Evolutionary conservation across 805 yeast species (phyloP).

Genomic region (Candida ovalis): DNA sequence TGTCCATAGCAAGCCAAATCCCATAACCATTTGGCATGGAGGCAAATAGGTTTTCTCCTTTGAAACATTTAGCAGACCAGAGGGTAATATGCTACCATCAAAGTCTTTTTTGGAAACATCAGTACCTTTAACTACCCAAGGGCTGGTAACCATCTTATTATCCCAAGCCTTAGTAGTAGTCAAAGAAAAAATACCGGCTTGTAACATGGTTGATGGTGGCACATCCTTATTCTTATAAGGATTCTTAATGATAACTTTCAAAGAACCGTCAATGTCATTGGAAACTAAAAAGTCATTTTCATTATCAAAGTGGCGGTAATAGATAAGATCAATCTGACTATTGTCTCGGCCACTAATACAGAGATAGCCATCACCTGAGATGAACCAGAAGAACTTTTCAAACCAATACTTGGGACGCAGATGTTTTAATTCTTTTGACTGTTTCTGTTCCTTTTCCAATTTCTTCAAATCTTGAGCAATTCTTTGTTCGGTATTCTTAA

Average conservation of each 20-base stretch:
- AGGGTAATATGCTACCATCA: constrained; percentile 49
- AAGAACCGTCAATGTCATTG: constrained; percentile 69
- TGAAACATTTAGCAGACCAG: constrained; percentile 57
- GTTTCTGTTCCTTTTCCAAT: constrained; percentile 54
- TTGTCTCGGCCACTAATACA: constrained; percentile 85
- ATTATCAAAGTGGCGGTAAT: constrained; percentile 66
- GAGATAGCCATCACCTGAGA: constrained; percentile 84
- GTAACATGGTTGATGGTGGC: constrained; percentile 84
- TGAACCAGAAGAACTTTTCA: constrained; percentile 92
- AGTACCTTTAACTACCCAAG: constrained; percentile 77
- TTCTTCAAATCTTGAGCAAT: constrained; percentile 69
- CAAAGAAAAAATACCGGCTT: constrained; percentile 85
- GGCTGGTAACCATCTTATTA: constrained; percentile 71
- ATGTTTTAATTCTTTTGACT: constrained; percentile 45
- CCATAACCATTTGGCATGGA: constrained; percentile 84
- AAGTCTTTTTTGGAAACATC: constrained; percentile 69
- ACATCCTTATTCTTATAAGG: constrained; percentile 66
- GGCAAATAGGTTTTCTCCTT: constrained; percentile 59
- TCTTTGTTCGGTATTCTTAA: constrained; percentile 76
- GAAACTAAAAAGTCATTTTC: constrained; percentile 69
- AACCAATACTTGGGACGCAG: constrained; percentile 81
- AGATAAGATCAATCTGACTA: constrained; percentile 74
- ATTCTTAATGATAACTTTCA: constrained; percentile 77
- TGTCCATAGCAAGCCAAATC: constrained; percentile 77
- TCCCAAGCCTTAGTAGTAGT: constrained; percentile 89